These are phyloP conservation scores for Hyparrhenia diplandra DNA, from an alignment of 176 grass and related monocot species.

Conservation along the genomic window DNA sequence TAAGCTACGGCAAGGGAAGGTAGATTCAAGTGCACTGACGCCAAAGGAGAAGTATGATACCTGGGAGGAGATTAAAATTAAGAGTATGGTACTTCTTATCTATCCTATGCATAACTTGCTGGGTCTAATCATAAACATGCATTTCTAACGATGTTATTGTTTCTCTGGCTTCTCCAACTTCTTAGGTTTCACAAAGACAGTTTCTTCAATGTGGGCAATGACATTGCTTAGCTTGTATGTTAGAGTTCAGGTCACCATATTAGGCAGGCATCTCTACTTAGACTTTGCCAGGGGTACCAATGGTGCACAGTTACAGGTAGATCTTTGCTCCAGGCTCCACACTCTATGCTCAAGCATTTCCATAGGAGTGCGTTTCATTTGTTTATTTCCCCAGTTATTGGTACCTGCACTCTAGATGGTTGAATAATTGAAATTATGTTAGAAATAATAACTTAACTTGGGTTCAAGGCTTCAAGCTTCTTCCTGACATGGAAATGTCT, in stretches of 20 bases:
- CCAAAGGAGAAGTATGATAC: conserved; percentile 68
- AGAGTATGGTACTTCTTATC: conserved; percentile 47
- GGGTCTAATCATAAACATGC: background rate
- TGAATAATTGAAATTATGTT: background rate
- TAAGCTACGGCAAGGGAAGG: conserved; percentile 78
- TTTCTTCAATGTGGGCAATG: conserved; percentile 77
- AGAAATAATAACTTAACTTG: background rate
- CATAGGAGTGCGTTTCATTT: background rate
- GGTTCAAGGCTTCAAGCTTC: background rate
- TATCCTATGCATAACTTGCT: background rate
- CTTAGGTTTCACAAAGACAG: conserved; percentile 86
- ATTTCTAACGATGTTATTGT: background rate
- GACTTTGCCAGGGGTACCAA: conserved; percentile 71
- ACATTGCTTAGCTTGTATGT: conserved; percentile 94
- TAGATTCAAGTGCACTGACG: conserved; percentile 41
- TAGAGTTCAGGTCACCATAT: conserved; percentile 93
- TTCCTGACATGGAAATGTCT: conserved; percentile 22
- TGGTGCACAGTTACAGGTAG: conserved; percentile 43
- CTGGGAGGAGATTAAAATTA: conserved; percentile 85
- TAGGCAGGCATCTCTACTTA: conserved; percentile 94
- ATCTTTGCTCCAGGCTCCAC: background rate
- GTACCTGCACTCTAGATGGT: background rate
- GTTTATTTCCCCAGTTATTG: background rate
- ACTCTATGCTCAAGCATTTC: background rate
- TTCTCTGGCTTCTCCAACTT: background rate